These are phyloP conservation scores for Xerocomus brunneocitrinus DNA, from an alignment of 768 basidiomycete genomes.

Conservation along the genomic window DNA sequence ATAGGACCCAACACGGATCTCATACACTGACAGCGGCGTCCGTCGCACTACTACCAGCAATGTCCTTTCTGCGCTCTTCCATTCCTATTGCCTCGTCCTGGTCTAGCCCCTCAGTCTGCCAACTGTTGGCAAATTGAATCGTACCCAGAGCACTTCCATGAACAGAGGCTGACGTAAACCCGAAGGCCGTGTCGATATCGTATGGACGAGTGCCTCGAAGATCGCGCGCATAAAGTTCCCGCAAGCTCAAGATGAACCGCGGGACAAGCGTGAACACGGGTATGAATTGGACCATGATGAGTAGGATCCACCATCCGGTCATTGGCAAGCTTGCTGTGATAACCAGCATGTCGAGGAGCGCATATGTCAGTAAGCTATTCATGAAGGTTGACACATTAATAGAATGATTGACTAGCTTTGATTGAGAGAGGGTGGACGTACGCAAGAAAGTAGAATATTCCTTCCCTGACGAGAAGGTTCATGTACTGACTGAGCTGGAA, in stretches of 20 bases:
- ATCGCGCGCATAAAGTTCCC: neutral
- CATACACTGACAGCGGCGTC: neutral
- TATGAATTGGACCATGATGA: neutral
- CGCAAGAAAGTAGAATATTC: slow-evolving; percentile 1
- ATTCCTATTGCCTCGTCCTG: neutral
- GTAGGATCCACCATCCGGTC: neutral
- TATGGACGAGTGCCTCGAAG: neutral
- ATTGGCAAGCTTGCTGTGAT: neutral
- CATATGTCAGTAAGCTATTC: neutral
- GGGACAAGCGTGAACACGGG: neutral
- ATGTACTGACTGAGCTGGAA: neutral
- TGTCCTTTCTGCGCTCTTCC: neutral
- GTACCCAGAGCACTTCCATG: neutral
- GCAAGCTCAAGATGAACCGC: neutral
- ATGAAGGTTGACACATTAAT: neutral
- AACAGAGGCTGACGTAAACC: neutral
- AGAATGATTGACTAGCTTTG: neutral
- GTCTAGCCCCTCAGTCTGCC: neutral
- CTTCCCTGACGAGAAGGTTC: neutral
- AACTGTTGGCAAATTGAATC: neutral
- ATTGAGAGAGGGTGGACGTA: neutral
- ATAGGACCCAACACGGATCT: no score
- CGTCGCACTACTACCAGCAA: neutral
- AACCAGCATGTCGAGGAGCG: neutral
- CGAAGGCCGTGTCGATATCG: neutral